These are phyloP conservation scores for Furcasterigmium sp. DNA, from an alignment of 2,329 filamentous ascomycete species.

Conservation along the genomic window DNA sequence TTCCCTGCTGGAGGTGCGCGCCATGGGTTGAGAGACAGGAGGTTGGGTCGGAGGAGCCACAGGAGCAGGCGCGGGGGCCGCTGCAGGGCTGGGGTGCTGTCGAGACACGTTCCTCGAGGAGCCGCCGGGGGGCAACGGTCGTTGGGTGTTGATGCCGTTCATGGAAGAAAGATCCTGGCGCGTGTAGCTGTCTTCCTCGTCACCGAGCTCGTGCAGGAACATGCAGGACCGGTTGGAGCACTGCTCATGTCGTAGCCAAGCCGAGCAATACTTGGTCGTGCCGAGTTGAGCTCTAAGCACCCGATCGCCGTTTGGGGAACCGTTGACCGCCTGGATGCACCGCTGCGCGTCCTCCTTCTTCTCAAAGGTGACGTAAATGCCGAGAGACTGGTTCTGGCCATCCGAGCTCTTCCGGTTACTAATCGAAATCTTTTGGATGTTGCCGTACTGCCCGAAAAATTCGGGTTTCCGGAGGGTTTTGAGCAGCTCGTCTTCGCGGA, in stretches of 20 bases:
- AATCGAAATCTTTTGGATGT: conserved; percentile 97
- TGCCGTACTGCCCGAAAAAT: conserved; percentile 97
- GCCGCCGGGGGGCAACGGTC: conserved; percentile 50
- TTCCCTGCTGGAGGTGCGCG: conserved; percentile 72
- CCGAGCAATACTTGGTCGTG: conserved; percentile 98
- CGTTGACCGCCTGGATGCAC: conserved; percentile 90
- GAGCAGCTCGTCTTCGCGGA: conserved; percentile 86
- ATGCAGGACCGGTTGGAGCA: conserved; percentile 97
- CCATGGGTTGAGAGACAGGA: conserved; percentile 55
- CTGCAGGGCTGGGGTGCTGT: conserved; percentile 36
- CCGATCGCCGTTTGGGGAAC: conserved; percentile 84
- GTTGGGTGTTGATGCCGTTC: conserved; percentile 81
- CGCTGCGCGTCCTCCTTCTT: conserved; percentile 82
- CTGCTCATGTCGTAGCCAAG: conserved; percentile 88
- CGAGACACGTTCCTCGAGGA: conserved; percentile 50
- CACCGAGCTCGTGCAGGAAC: conserved; percentile 96
- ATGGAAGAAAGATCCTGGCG: conserved; percentile 91
- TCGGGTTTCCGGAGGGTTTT: conserved; percentile 85
- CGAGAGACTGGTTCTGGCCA: conserved; percentile 78
- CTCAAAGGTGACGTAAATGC: conserved; percentile 97
- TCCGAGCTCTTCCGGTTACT: conserved; percentile 83
- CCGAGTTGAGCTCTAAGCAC: conserved; percentile 74
- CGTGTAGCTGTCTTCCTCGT: conserved; percentile 95
- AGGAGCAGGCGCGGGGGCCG: conserved; percentile 28
- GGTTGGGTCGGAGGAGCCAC: not conserved